Evolutionary conservation across 495 filamentous ascomycete genomes (phyloP), one percentile per base, ranked within the genome.

Genomic region (Penicillium riverlandense): DNA sequence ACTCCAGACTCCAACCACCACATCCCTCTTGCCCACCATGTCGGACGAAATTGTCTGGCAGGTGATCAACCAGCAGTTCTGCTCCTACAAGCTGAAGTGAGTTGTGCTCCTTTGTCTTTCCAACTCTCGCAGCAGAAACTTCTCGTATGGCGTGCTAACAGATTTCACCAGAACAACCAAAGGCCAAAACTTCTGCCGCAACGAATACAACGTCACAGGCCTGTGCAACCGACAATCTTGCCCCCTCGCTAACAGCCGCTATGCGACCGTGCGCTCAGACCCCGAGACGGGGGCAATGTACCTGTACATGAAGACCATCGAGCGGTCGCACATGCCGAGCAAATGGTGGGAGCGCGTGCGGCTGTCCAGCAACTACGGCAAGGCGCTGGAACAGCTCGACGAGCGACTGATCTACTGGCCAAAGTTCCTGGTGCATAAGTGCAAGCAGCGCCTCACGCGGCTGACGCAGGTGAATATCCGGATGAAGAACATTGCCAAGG

Each of bases 21-120:
- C 38, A 38, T 43, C 33, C 36, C 30, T 50, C 40, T 30, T 47
- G 57, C 59, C 59, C 48, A 48, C 46, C 47, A 56, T 57, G 54
- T 95, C 88, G 37, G 92, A 98, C 76, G 92, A 97, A 65, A 94
- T 98, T 52, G 88, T 98, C 54, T 98, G 92, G 92, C 84, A 90
- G 57, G 82, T 94, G 43, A 95, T 96, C 44, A 88, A 89, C 63
- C 83, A 96, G 67, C 88, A 96, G 65, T 96, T 96, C 62, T 98
- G 92, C 69, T 82, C 87, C 38, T 97, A 90, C 72, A 97, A 96
- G 56, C 74, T 97, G 48, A 97, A 97, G 86, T 92, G 69, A 61
- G 77, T 67, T 10, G 22, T 44, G 12, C 22, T 34, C 40, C 8
- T 42, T 37, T 35, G 28, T 38, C 43, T 41, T 35, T 3, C 10